A percentile compares a stretch with the other conserved stretches of the same genome.
These are phyloP conservation scores for Phytophthora crassamura DNA, from an alignment of 352 stramenopile species.

Conservation along the genomic window DNA sequence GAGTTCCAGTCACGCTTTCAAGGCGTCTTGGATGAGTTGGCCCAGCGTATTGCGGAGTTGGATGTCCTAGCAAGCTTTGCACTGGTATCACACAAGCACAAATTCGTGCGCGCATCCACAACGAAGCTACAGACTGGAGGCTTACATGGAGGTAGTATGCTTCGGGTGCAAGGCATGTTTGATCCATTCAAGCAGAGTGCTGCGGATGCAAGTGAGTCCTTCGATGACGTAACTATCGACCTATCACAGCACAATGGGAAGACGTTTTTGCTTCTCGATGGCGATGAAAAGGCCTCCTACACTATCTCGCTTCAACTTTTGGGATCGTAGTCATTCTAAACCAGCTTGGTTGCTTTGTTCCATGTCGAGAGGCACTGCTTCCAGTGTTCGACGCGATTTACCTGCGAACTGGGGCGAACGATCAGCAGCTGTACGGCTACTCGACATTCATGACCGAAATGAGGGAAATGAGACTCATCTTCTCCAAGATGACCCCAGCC, in stretches of 20 bases:
- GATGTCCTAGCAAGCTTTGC: conserved; percentile 51
- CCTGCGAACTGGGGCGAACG: conserved; percentile 49
- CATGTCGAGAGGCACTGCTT: conserved; percentile 44
- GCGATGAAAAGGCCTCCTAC: conserved; percentile 3
- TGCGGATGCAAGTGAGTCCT: background rate
- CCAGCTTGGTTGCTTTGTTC: conserved; percentile 72
- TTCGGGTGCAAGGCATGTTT: conserved; percentile 22
- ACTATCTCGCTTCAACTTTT: conserved; percentile 27
- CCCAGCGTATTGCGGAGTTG: conserved; percentile 28
- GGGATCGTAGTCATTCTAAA: conserved; percentile 48
- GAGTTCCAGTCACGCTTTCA: conserved; percentile 23
- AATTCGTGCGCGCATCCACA: conserved; percentile 31
- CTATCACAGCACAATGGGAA: conserved; percentile 17
- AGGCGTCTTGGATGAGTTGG: conserved; percentile 14
- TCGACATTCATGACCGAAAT: conserved; percentile 71
- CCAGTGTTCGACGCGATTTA: conserved; percentile 54
- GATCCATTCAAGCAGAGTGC: conserved; percentile 29
- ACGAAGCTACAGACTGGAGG: background rate
- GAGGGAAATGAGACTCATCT: conserved; percentile 50
- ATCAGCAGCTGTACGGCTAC: conserved; percentile 52
- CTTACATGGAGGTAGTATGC: background rate
- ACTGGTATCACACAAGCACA: conserved; percentile 37
- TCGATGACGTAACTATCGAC: background rate
- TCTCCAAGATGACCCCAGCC: conserved; percentile 31
- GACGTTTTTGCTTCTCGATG: conserved; percentile 40